A percentile compares a stretch with the other conserved stretches of the same genome.
Conservation (phyloP, 2,329 filamentous ascomycete species). For the Fusarium solani-melongenae region DNA sequence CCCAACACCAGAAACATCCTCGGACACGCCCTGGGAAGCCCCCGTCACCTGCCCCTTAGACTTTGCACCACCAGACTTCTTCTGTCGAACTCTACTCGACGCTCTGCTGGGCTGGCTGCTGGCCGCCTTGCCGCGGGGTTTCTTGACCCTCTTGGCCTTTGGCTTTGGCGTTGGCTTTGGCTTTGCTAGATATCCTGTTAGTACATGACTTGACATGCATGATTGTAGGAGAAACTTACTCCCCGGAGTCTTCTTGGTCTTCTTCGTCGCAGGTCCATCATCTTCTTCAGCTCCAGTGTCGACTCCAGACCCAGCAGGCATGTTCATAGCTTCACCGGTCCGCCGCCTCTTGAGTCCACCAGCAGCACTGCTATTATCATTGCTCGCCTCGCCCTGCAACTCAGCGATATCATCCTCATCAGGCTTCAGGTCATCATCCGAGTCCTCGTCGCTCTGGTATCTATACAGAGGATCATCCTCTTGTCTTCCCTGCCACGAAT, state of each 20-base stretch:
- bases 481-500: neutral
- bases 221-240: slow-evolving; percentile 3
- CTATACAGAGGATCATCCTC: slow-evolving; percentile 31
- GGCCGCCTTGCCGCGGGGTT: neutral
- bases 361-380: neutral
- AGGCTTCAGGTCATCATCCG: slow-evolving; percentile 32
- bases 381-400: slow-evolving; percentile 10
- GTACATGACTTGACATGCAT: neutral
- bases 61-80: neutral
- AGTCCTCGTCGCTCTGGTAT: slow-evolving; percentile 30
- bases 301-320: neutral
- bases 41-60: neutral
- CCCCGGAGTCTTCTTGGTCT: slow-evolving; percentile 10
- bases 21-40: neutral
- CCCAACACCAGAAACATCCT: neutral
- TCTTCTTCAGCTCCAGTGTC: neutral
- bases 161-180: neutral
- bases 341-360: slow-evolving; percentile 4
- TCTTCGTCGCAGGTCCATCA: slow-evolving; percentile 24
- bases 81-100: slow-evolving; percentile 21
- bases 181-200: neutral
- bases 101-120: slow-evolving; percentile 12
- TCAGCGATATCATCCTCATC: slow-evolving; percentile 32
- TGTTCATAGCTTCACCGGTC: neutral
- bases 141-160: neutral